phyloP scores from a whole-genome alignment of 129 eudicot species.

The Deinandra increscens region DNA sequence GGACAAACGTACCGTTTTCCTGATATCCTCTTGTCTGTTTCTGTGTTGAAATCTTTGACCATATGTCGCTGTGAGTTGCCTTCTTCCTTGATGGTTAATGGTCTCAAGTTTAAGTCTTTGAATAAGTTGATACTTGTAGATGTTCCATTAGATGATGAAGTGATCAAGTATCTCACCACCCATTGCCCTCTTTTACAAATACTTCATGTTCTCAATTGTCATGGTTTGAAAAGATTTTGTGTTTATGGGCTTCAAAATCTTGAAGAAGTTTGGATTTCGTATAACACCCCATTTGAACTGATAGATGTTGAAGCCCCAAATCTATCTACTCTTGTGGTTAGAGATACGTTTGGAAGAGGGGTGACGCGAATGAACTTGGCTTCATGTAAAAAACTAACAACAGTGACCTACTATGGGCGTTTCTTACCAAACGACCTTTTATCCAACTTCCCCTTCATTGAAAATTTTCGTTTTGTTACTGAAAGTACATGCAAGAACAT shows the following conservation, averaged over 20 bases:
- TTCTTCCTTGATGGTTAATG: slow-evolving; percentile 5
- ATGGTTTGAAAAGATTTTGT: neutral
- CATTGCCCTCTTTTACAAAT: neutral
- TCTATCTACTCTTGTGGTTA: too few relatives aligned
- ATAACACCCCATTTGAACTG: neutral
- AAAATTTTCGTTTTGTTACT: too few relatives aligned
- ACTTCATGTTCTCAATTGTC: neutral
- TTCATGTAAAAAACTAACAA: neutral
- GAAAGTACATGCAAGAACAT: too few relatives aligned
- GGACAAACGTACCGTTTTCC: slow-evolving; percentile 13
- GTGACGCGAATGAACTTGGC: neutral
- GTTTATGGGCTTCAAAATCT: neutral
- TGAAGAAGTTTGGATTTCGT: neutral
- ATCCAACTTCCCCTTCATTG: too few relatives aligned
- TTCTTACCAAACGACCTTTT: neutral
- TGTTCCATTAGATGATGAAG: neutral
- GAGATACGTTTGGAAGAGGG: neutral
- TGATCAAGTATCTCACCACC: neutral
- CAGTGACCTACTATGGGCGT: neutral
- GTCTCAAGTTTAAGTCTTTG: neutral
- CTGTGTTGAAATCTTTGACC: neutral
- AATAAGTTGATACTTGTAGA: neutral
- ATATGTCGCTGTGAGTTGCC: neutral
- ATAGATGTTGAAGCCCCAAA: neutral
- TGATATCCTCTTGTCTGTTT: neutral